These are phyloP conservation scores for Kodamaea sagamina DNA, from an alignment of 805 yeast species.

Conservation along the genomic window DNA sequence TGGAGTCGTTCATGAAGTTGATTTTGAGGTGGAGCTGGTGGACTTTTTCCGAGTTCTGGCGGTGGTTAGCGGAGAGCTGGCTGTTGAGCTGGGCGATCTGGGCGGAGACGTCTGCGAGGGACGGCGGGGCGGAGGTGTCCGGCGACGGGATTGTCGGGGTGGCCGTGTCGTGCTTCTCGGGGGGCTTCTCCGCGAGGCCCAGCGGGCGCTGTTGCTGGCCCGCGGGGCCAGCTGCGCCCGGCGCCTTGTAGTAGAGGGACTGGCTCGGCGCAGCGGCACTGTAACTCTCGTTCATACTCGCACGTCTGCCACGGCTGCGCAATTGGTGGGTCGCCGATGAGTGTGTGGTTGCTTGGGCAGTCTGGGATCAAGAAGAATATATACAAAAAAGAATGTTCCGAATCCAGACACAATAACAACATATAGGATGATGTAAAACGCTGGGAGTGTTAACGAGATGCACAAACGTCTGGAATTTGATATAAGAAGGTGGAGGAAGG, in stretches of 20 bases:
- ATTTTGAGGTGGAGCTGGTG: constrained; percentile 22
- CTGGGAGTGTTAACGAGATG: constrained; percentile 1
- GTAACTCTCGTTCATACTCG: constrained; percentile 12
- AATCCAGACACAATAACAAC: constrained; percentile 5
- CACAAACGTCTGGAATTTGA: constrained; percentile 1
- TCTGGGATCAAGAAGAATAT: not conserved
- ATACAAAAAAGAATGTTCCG: constrained; percentile 2
- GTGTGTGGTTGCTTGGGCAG: too few species aligned
- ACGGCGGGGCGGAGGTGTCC: not conserved
- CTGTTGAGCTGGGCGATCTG: constrained; percentile 20
- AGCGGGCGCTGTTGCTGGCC: constrained; percentile 2
- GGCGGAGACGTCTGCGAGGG: constrained; percentile 14
- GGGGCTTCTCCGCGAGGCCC: constrained; percentile 1
- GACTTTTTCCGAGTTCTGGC: constrained; percentile 22
- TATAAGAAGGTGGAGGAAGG: not conserved
- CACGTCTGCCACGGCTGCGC: constrained; percentile 3
- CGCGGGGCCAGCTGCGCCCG: constrained; percentile 1
- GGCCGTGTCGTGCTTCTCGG: not conserved
- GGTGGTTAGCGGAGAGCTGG: constrained; percentile 21
- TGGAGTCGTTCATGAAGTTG: constrained; percentile 16
- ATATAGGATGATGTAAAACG: constrained; percentile 2
- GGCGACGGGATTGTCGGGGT: constrained; percentile 1
- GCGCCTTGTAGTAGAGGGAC: constrained; percentile 9
- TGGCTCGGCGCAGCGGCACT: constrained; percentile 9
- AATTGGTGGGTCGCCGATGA: not conserved